Conservation (phyloP, 495 filamentous ascomycete genomes). For the Patellaria atrata region DNA sequence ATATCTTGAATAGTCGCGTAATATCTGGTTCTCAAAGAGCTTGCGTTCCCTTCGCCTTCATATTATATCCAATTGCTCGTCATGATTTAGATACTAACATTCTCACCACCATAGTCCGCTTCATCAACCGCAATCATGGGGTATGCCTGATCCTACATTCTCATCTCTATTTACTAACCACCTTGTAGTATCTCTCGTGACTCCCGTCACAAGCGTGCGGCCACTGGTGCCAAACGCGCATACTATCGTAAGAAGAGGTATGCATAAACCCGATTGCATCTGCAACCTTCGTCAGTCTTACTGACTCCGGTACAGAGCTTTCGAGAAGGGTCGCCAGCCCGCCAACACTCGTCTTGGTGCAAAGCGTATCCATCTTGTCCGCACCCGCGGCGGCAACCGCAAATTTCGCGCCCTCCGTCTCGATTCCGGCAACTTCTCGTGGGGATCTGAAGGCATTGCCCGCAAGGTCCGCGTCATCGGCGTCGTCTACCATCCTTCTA, state of each 20-base stretch:
- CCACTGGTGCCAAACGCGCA: constrained; percentile 91
- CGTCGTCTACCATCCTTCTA: constrained; percentile 96
- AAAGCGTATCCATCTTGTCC: constrained; percentile 98
- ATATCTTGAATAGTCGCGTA: no score
- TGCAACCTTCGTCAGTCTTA: constrained; percentile 22
- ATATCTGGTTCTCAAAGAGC: no score
- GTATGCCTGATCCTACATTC: constrained; percentile 18
- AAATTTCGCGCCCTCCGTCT: constrained; percentile 99
- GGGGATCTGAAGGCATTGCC: constrained; percentile 92
- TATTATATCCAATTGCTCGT: no score
- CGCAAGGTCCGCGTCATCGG: constrained; percentile 98
- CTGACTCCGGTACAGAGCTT: constrained; percentile 52
- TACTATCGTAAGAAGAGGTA: constrained; percentile 82
- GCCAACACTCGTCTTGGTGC: constrained; percentile 97
- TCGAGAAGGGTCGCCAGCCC: constrained; percentile 98
- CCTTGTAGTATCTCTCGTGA: constrained; percentile 75
- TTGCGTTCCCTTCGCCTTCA: no score
- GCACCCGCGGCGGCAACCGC: constrained; percentile 95
- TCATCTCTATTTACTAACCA: constrained; percentile 15
- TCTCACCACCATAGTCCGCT: constrained; percentile 43
- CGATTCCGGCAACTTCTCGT: constrained; percentile 98
- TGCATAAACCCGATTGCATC: constrained; percentile 33
- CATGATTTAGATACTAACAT: no score
- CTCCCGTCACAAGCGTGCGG: constrained; percentile 97
- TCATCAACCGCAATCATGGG: constrained; percentile 71